Evolutionary conservation across 495 filamentous ascomycete species (phyloP).

Genomic region (Penicillium longicatenatum): DNA sequence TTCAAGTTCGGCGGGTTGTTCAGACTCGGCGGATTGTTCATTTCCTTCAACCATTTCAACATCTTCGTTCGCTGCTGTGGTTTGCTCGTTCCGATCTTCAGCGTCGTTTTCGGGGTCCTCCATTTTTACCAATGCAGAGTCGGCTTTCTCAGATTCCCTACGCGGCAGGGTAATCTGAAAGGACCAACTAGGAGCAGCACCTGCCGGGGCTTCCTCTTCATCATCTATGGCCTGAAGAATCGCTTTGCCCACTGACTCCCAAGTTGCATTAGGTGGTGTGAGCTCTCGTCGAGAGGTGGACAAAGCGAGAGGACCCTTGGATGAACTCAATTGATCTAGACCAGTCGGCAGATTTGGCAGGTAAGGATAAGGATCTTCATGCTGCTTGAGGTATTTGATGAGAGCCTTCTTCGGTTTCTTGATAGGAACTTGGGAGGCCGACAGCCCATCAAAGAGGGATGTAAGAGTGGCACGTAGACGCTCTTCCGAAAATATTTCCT

Average conservation of each 20-base stretch:
- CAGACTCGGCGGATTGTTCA: constrained; percentile 4
- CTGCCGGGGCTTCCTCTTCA: constrained; percentile 42
- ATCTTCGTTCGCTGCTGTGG: constrained; percentile 15
- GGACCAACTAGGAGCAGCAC: constrained; percentile 37
- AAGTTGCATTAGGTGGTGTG: constrained; percentile 42
- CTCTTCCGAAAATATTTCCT: constrained; percentile 81
- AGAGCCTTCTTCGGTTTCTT: constrained; percentile 68
- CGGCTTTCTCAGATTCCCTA: constrained; percentile 19
- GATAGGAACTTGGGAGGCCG: constrained; percentile 62
- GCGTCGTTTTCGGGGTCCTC: constrained; percentile 18
- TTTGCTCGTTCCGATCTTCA: constrained; percentile 5
- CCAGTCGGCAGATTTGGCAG: constrained; percentile 56
- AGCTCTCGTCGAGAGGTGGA: constrained; percentile 35
- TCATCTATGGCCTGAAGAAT: constrained; percentile 53
- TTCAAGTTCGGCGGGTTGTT: no score
- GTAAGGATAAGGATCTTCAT: constrained; percentile 77
- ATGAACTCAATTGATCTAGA: constrained; percentile 34
- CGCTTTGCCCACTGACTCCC: constrained; percentile 56
- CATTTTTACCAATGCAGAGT: constrained; percentile 15
- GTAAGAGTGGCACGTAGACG: constrained; percentile 69
- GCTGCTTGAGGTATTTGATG: constrained; percentile 61
- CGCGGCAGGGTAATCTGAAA: constrained; percentile 43
- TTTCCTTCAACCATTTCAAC: constrained; percentile 14
- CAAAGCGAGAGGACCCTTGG: constrained; percentile 32
- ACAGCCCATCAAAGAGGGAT: constrained; percentile 70